Base-by-base conservation (phyloP, 176 grass and related monocot genomes). In the Eleusine indica region DNA sequence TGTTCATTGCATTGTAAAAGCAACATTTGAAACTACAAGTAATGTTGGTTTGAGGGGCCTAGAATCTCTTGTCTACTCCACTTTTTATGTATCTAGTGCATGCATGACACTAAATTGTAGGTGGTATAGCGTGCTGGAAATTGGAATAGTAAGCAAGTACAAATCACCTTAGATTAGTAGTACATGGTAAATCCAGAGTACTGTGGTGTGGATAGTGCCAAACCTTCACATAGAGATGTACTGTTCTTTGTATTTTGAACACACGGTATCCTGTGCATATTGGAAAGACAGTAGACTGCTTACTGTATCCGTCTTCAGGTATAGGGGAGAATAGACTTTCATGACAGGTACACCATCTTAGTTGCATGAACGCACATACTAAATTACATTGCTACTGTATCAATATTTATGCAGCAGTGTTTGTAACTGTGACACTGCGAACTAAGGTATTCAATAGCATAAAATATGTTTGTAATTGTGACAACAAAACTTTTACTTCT, bases 91-190 rank as follows among this genome's bases (percentile, higher is more conserved):
- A 9, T 13, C 63, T 43, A 39, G 70, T 64, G 14, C 46, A 39
- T 66, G 54, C 51, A 73, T 42, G 30, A 66, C 79, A 35, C 39
- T 15, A 29, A 54, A 40, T 70, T 15, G 13, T 79, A 76, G 7
- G 32, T 71, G 19, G 42, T 39, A 67, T 18, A 46, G 57, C 68
- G 49, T 25, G 13, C 28, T 25, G 62, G 17, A 52, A 84, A 8
- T 19, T 25, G 62, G 17, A 52, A 84, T 21, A 70, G 12, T 80
- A 74, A 67, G 68, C 60, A 83, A 78, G 54, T 65, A 70, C 10
- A 41, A 53, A 77, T 85, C 29, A 35, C 43, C 58, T 44, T 44
- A 44, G 19, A 30, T 40, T 49, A 62, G 11, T 74, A 61, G 37
- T 79, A 53, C 61, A 49, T 66, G 77, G 63, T 51, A 18, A 51